Base-by-base conservation (phyloP, 768 basidiomycete genomes). In the Pholiota molesta region DNA sequence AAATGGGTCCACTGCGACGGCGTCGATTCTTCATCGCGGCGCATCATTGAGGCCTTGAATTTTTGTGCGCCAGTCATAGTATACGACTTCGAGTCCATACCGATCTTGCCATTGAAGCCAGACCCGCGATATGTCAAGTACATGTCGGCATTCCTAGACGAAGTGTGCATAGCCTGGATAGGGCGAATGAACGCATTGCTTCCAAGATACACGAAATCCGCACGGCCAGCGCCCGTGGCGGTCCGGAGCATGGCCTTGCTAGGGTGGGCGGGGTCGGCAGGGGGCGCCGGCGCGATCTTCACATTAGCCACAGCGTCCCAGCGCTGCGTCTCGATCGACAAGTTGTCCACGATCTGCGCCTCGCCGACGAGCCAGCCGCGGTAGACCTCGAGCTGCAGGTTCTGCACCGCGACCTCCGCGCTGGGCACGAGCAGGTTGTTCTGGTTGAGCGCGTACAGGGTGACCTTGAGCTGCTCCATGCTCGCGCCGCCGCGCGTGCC, bases 281-380 rank as follows among this genome's bases (percentile, higher is more conserved):
- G 75, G 6, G 73, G 62, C 29, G 73, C 69, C 19, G 85, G 84
- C 63, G 79, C 73, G 23, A 81, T 77, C 62, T 78, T 79, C 58
- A 86, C 74, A 68, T 84, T 83, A 42, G 79, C 68, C 37, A 80
- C 70, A 16, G 83, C 84, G 62, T 81, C 77, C 16, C 85, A 83
- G 26, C 79, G 77, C 74, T 84, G 82, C 1, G 83, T 86, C 14
- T 66, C 73, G 63, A 87, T 72, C 19, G 69, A 65, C 3, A 81
- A 77, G 59, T 69, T 70, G 31, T 79, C 72, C 19, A 77, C 74
- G 64, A 84, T 72, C n/a, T 81, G 71, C 44, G 80, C 79, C 55
- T 84, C 83, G 26, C 87, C 86, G n/a, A 85, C 84, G 53, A 88
- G 80, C 81, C 83, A 88, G 23, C 86, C 87, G 44, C 81, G 73